These are phyloP conservation scores for Penicillium sp. DNA, from an alignment of 2,329 filamentous ascomycete genomes.

Conservation along the genomic window DNA sequence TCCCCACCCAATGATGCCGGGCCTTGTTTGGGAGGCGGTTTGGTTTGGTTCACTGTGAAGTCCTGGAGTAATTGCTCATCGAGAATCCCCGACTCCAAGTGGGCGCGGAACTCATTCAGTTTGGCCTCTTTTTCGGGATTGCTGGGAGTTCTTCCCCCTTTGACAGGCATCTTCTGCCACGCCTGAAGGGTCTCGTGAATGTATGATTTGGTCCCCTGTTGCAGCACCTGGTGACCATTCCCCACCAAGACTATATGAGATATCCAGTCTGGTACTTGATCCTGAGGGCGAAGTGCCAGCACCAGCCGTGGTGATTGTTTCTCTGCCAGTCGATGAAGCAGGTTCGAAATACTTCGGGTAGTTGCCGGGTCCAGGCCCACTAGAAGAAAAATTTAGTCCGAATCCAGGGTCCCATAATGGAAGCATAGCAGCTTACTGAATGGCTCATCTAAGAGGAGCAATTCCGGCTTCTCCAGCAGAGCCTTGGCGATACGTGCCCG, in stretches of 20 bases:
- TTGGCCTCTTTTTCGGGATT: constrained; percentile 10
- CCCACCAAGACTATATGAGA: constrained; percentile 77
- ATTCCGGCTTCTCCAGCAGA: constrained; percentile 73
- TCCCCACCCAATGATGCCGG: constrained; percentile 55
- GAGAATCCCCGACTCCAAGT: constrained; percentile 24
- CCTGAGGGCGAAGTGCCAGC: constrained; percentile 78
- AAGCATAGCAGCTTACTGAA: constrained; percentile 61
- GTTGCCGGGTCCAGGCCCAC: constrained; percentile 91
- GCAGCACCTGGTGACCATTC: constrained; percentile 64
- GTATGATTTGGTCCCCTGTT: constrained; percentile 64
- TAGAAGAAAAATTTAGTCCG: constrained; percentile 22
- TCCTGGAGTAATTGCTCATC: constrained; percentile 30
- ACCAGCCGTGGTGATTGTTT: constrained; percentile 70
- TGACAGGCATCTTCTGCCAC: constrained; percentile 29
- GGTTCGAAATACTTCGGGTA: constrained; percentile 66
- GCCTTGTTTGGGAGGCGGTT: constrained; percentile 14
- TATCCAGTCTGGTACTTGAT: constrained; percentile 86
- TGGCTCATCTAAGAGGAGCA: constrained; percentile 86
- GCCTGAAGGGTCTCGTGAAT: constrained; percentile 52
- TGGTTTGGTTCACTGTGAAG: constrained; percentile 21
- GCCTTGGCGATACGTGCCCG: constrained; percentile 86
- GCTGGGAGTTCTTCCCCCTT: background rate
- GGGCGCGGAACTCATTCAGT: constrained; percentile 13
- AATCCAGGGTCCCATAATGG: background rate
- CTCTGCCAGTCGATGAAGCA: constrained; percentile 69